These are phyloP conservation scores for Pistacia integerrima DNA, from an alignment of 345 rosid genomes.

Conservation along the genomic window DNA sequence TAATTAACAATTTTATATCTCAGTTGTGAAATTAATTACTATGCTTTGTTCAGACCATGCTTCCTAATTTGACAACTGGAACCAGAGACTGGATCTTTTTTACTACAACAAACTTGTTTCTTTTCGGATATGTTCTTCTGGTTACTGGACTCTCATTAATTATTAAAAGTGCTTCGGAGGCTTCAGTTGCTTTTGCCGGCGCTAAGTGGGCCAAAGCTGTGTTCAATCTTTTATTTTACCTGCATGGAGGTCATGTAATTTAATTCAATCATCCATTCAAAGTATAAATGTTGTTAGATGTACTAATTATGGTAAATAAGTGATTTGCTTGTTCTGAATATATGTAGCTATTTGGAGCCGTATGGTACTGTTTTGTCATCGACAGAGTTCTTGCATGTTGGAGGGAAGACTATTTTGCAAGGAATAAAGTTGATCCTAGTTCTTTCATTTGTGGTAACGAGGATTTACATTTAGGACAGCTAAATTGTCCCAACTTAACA, in stretches of 20 bases:
- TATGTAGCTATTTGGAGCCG: slow-evolving; percentile 16
- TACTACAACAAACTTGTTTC: slow-evolving; percentile 9
- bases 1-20: no score
- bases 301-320: no score
- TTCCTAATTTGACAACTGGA: no score
- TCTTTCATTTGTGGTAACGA: background rate
- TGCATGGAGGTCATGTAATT: slow-evolving; percentile 72
- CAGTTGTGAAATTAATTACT: no score
- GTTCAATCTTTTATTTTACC: slow-evolving; percentile 20
- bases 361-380: slow-evolving; percentile 12
- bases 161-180: slow-evolving; percentile 31
- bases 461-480: no score
- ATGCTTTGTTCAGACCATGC: no score
- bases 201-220: slow-evolving; percentile 32
- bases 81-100: no score
- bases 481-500: no score
- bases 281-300: no score
- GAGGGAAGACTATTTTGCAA: background rate
- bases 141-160: slow-evolving; percentile 34
- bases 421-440: background rate
- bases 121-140: slow-evolving; percentile 40
- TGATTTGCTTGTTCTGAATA: no score
- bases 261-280: background rate
- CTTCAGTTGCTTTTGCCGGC: slow-evolving; percentile 31
- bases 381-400: slow-evolving; percentile 13